A percentile compares a stretch with the other conserved stretches of the same genome.
phyloP scores from a whole-genome alignment of 805 yeast species.

The Saccharomycopsis malanga region DNA sequence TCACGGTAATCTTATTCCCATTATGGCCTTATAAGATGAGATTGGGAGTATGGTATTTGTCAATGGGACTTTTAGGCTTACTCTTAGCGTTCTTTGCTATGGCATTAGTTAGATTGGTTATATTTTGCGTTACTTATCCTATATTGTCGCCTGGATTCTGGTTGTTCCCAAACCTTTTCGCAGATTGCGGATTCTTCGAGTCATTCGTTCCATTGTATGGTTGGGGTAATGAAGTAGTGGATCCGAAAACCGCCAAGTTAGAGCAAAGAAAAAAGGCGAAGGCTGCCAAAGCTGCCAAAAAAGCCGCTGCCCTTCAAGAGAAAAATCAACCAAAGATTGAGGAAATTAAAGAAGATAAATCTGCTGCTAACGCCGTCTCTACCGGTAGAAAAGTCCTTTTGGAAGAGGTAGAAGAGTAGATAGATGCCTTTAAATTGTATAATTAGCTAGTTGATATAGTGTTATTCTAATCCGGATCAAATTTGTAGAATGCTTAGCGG shows the following conservation, averaged over 20 bases:
- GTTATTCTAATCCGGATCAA: no score
- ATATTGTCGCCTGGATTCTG: conserved; percentile 72
- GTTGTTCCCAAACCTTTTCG: conserved; percentile 94
- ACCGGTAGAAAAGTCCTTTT: conserved; percentile 27
- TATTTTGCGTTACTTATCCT: conserved; percentile 55
- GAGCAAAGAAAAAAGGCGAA: conserved; percentile 25
- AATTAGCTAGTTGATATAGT: no score
- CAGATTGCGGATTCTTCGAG: conserved; percentile 88
- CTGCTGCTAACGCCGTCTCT: conserved; percentile 7
- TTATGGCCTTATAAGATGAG: conserved; percentile 92
- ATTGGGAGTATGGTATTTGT: conserved; percentile 82
- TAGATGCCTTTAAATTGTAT: no score
- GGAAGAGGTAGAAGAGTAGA: conserved; percentile 28
- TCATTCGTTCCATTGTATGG: conserved; percentile 87
- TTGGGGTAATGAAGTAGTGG: conserved; percentile 47
- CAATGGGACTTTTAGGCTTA: conserved; percentile 68
- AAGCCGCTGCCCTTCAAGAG: conserved; percentile 17
- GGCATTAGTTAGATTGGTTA: conserved; percentile 71
- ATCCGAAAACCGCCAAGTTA: conserved; percentile 19
- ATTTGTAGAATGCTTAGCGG: no score
- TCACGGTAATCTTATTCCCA: conserved; percentile 73
- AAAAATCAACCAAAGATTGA: conserved; percentile 1
- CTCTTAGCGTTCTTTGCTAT: conserved; percentile 67
- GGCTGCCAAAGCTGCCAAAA: conserved; percentile 28
- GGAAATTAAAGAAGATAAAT: conserved; percentile 11